phyloP scores from a whole-genome alignment of 768 basidiomycete genomes.

The Podaxis pistillaris region DNA sequence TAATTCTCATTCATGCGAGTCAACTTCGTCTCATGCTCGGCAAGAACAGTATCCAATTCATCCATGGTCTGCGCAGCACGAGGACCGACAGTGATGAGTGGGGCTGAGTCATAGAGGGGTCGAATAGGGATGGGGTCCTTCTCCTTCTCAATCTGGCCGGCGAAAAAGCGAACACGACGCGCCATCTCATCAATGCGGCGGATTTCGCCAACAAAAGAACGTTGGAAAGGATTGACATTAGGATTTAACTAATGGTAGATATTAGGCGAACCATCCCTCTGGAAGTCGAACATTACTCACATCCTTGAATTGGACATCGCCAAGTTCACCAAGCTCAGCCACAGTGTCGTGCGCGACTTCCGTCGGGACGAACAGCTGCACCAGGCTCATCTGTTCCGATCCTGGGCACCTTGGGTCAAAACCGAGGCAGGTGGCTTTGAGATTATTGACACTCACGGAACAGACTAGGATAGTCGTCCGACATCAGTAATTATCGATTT shows the following conservation, averaged over 20 bases:
- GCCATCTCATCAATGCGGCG: conserved; percentile 95
- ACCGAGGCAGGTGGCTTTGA: background rate
- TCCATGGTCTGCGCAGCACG: conserved; percentile 92
- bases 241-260: conserved; percentile 78
- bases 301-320: conserved; percentile 97
- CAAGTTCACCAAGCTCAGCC: conserved; percentile 91
- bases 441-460: conserved; percentile 57
- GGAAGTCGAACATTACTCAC: conserved; percentile 40
- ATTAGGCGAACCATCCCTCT: background rate
- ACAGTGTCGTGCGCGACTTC: conserved; percentile 98
- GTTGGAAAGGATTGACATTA: conserved; percentile 94
- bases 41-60: conserved; percentile 84
- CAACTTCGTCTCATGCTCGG: conserved; percentile 83
- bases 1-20: conserved; percentile 92
- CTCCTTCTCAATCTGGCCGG: conserved; percentile 81
- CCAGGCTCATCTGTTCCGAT: conserved; percentile 97
- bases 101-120: conserved; percentile 82
- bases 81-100: conserved; percentile 86
- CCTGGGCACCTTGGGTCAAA: conserved; percentile 42
- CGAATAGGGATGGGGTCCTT: conserved; percentile 80
- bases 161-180: conserved; percentile 89
- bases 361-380: conserved; percentile 94
- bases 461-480: conserved; percentile 79
- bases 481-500: conserved; percentile 40
- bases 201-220: conserved; percentile 95